A percentile compares a stretch with the other conserved stretches of the same genome.
Evolutionary conservation across 352 stramenopile genomes (phyloP).

Genomic region (Phytophthora citricola): DNA sequence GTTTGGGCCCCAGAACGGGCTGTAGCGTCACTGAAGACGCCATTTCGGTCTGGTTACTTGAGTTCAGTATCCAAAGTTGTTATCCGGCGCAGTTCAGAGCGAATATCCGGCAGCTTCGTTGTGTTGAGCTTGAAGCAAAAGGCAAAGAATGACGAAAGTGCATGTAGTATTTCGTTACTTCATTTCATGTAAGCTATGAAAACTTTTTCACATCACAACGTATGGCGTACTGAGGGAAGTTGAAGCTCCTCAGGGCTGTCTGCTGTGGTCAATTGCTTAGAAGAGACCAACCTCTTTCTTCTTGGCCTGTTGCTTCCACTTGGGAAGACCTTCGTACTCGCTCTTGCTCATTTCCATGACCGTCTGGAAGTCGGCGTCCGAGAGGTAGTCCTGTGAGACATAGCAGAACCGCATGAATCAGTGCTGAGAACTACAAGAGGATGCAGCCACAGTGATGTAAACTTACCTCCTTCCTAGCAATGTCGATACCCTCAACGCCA

Average conservation of each 20-base stretch:
- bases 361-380: conserved; percentile 78
- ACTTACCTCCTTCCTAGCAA: conserved; percentile 74
- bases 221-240: conserved; percentile 1
- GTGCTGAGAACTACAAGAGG: conserved; percentile 24
- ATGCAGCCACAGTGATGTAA: conserved; percentile 9
- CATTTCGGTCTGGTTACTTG: conserved; percentile 20
- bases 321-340: conserved; percentile 73
- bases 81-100: conserved; percentile 16
- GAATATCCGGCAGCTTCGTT: conserved; percentile 8
- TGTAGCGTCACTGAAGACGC: conserved; percentile 10
- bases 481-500: conserved; percentile 82
- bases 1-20: conserved; percentile 47
- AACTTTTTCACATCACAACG: conserved; percentile 16
- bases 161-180: conserved; percentile 32
- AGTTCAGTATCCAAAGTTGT: conserved; percentile 17
- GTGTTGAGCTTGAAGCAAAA: conserved; percentile 21
- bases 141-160: conserved; percentile 5
- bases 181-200: conserved; percentile 32
- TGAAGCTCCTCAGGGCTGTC: neutral
- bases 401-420: conserved; percentile 28
- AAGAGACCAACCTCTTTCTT: conserved; percentile 91
- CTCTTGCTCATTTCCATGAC: conserved; percentile 68
- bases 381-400: conserved; percentile 60
- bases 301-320: conserved; percentile 89
- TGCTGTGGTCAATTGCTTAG: conserved; percentile 43